Percentiles rank a stretch among this genome's conserved stretches.
phyloP scores from a whole-genome alignment of 345 rosid genomes.

The Ricinus communis region DNA sequence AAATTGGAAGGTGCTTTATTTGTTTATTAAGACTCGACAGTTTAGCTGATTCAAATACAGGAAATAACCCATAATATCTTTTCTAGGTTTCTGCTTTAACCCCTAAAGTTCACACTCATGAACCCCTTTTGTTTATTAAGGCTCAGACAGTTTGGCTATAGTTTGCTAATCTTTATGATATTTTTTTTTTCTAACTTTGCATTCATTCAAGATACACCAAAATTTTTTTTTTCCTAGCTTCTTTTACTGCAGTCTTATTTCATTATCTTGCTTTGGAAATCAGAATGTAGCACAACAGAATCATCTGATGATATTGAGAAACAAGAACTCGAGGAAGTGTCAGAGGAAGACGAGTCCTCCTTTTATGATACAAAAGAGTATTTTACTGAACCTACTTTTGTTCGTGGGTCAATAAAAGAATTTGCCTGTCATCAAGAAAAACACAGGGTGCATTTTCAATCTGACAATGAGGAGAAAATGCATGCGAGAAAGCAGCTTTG shows the following conservation, averaged over 20 bases:
- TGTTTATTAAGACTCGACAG: background rate
- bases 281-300: conserved; percentile 96
- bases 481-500: conserved; percentile 27
- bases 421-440: conserved; percentile 25
- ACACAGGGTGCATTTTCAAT: conserved; percentile 24
- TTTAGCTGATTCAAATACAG: background rate
- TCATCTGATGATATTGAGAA: conserved; percentile 95
- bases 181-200: too few relatives aligned
- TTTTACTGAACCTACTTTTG: conserved; percentile 46
- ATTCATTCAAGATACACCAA: background rate
- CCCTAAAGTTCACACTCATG: background rate
- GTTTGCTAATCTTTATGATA: background rate
- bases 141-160: too few relatives aligned
- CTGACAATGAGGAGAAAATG: conserved; percentile 42
- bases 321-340: conserved; percentile 79
- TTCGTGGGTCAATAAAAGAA: conserved; percentile 41
- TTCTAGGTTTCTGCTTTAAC: background rate
- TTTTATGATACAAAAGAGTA: conserved; percentile 76
- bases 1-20: background rate
- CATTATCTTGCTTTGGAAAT: conserved; percentile 34
- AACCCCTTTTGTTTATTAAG: too few relatives aligned
- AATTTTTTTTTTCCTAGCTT: background rate
- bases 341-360: conserved; percentile 80
- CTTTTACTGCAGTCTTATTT: conserved; percentile 14
- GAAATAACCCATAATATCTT: background rate